Base-by-base conservation (phyloP, 2,329 filamentous ascomycete genomes). In the Penicillium occitanis region DNA sequence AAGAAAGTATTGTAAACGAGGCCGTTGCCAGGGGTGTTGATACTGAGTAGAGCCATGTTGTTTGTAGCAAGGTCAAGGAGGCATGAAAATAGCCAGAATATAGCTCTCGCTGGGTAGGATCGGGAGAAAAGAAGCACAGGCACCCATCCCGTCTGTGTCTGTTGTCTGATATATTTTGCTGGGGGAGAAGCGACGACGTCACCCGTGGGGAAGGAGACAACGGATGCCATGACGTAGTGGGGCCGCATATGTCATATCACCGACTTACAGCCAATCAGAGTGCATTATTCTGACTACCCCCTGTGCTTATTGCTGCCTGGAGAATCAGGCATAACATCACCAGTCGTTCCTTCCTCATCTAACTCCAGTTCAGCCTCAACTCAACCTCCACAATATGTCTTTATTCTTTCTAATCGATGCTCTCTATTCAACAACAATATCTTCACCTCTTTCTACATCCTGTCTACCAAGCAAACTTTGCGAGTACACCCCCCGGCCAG, bases 391-490 rank as follows among this genome's bases (percentile, higher is more conserved):
- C 35, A 40, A 28, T 5, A 19, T 33, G 19, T 44, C 22, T 30
- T 11, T 30, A 44, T 33, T 60, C 57, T 30, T n/a, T 60, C 40
- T 33, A 30, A 11, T 33, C 40, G 10, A 60, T 17, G 4, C 58
- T 60, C 35, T 51, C 6, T 17, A 17, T n/a, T n/a, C 17, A 33
- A 37, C 17, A 55, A 33, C 3, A 10, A 17, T 11, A 4, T 33
- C 25, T 53, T n/a, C 48, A 13, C 25, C 5, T 7, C 30, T 8
- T 11, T 11, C 28, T 7, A 13, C 3, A 13, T 55, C 51, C 6
- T 19, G 3, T 25, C 62, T 81, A 91, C 88, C 89, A 92, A 58
- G 89, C 88, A 67, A 87, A 79, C 75, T 77, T 87, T 1, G 85
- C 88, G 61, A 90, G 63, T 2, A 86, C 67, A 0, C 88, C 84